A percentile compares a stretch with the other conserved stretches of the same genome.
Conservation (phyloP, 768 basidiomycete species). For the Russula sp. region DNA sequence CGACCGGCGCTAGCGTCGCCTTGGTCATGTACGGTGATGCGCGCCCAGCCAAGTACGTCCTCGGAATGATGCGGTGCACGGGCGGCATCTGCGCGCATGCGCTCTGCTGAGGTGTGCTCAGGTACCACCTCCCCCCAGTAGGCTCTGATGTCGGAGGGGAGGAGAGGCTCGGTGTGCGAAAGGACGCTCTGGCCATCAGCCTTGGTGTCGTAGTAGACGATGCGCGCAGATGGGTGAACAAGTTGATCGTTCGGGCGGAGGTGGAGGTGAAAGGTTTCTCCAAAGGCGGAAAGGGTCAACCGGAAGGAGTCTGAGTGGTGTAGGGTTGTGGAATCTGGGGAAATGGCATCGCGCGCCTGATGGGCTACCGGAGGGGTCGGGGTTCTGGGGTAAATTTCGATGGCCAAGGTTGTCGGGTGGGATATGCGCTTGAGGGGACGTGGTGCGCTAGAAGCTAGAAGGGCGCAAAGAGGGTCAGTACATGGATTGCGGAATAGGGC, state of each 20-base stretch:
- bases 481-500: not conserved
- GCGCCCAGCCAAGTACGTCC: constrained; percentile 66
- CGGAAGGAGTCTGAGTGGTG: constrained; percentile 67
- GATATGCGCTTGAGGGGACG: constrained; percentile 35
- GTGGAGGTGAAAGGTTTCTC: constrained; percentile 63
- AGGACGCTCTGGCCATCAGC: constrained; percentile 47
- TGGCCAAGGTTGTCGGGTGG: constrained; percentile 34
- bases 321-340: constrained; percentile 41
- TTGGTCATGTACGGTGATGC: constrained; percentile 66
- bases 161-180: constrained; percentile 53
- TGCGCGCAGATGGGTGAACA: constrained; percentile 69
- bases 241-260: constrained; percentile 74
- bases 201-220: constrained; percentile 53
- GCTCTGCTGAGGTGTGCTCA: constrained; percentile 43
- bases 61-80: constrained; percentile 42
- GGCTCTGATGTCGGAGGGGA: constrained; percentile 56
- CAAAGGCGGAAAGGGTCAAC: constrained; percentile 59
- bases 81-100: constrained; percentile 60
- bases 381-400: constrained; percentile 40
- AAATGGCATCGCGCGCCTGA: constrained; percentile 24
- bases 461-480: not conserved
- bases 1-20: constrained; percentile 41
- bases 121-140: constrained; percentile 74
- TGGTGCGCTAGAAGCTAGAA: constrained; percentile 25
- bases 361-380: not conserved